Evolutionary conservation across 2,329 filamentous ascomycete species (phyloP).

Genomic region (Fusarium dlaminii): DNA sequence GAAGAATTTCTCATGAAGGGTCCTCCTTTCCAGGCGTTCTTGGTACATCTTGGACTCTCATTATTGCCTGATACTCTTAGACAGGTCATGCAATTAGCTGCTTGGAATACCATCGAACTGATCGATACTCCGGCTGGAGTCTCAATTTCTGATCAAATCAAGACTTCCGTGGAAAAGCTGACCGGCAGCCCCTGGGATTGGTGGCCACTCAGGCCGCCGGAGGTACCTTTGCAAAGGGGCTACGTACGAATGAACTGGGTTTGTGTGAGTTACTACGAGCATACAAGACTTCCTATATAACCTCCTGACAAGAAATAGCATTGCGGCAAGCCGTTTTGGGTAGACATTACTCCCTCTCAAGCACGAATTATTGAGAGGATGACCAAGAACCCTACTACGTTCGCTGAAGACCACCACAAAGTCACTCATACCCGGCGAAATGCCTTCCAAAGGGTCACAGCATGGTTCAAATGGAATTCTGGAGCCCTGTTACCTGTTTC

Average conservation of each 20-base stretch:
- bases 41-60: neutral
- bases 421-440: neutral
- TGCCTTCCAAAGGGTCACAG: neutral
- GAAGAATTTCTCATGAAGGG: neutral
- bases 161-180: neutral
- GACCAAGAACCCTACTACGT: neutral
- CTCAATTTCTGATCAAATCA: neutral
- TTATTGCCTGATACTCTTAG: neutral
- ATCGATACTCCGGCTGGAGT: neutral
- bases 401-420: neutral
- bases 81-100: neutral
- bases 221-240: neutral
- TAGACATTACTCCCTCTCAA: neutral
- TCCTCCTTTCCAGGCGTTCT: neutral
- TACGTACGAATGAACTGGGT: neutral
- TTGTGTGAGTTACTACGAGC: neutral
- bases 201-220: neutral
- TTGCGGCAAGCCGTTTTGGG: neutral
- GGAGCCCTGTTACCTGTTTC: neutral
- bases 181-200: slow-evolving; percentile 5
- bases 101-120: neutral
- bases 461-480: neutral
- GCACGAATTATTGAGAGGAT: neutral
- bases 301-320: neutral
- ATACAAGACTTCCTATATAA: neutral